A percentile compares a stretch with the other conserved stretches of the same genome.
These are phyloP conservation scores for Zygosaccharomyces sapae DNA, from an alignment of 1,139 yeast genomes.

Conservation along the genomic window DNA sequence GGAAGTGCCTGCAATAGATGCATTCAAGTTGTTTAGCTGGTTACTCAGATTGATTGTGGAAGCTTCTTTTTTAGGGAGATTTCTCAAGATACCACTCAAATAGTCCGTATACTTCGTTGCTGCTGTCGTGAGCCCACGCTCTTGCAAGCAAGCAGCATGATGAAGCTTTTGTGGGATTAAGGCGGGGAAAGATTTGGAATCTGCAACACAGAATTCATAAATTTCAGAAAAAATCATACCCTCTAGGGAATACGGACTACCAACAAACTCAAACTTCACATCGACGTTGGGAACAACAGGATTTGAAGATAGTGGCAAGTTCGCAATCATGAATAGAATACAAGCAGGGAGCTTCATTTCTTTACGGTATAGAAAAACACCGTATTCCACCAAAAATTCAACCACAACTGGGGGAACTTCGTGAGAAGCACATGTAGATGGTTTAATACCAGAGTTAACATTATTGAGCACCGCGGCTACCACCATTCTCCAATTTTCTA, in stretches of 20 bases:
- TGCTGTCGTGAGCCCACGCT: slow-evolving; percentile 26
- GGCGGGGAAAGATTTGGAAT: slow-evolving; percentile 23
- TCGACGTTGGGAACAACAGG: slow-evolving; percentile 25
- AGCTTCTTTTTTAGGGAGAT: slow-evolving; percentile 25
- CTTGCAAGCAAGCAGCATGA: slow-evolving; percentile 32
- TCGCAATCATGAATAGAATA: slow-evolving; percentile 48
- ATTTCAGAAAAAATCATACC: slow-evolving; percentile 46
- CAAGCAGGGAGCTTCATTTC: slow-evolving; percentile 43
- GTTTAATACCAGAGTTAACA: slow-evolving; percentile 9
- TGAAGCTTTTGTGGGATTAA: slow-evolving; percentile 30
- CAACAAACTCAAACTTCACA: slow-evolving; percentile 27
- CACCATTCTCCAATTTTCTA: slow-evolving; percentile 50
- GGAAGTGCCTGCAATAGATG: slow-evolving; percentile 25
- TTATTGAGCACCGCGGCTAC: slow-evolving; percentile 42
- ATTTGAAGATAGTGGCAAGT: slow-evolving; percentile 41
- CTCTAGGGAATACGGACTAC: slow-evolving; percentile 28
- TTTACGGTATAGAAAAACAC: slow-evolving; percentile 44
- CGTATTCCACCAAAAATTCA: slow-evolving; percentile 52
- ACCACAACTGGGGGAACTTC: slow-evolving; percentile 39
- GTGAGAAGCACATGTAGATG: slow-evolving; percentile 1
- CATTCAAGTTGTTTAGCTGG: slow-evolving; percentile 25
- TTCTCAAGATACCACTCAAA: slow-evolving; percentile 21
- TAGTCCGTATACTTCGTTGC: slow-evolving; percentile 34
- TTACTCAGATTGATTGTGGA: slow-evolving; percentile 21
- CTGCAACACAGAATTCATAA: slow-evolving; percentile 50